Conservation (phyloP, 2,329 filamentous ascomycete species). For the Diaporthe batatas region DNA sequence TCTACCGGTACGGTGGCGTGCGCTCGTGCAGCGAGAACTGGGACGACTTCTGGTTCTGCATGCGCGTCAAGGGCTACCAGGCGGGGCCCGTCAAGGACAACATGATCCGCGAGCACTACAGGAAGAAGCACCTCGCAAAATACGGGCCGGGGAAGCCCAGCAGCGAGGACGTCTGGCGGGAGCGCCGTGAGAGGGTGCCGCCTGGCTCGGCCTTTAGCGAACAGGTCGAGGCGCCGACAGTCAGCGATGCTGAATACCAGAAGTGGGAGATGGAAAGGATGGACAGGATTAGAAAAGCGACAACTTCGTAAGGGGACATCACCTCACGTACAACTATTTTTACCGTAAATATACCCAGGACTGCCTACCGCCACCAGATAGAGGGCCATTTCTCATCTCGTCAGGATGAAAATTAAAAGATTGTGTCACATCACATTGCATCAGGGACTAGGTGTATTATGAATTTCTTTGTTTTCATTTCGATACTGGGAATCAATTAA, state of each 20-base stretch:
- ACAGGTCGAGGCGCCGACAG: slow-evolving; percentile 53
- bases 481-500: slow-evolving; percentile 51
- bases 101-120: slow-evolving; percentile 76
- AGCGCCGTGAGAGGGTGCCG: slow-evolving; percentile 73
- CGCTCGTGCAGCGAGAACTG: slow-evolving; percentile 86
- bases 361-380: too few relatives aligned
- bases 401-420: accelerated
- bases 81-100: slow-evolving; percentile 70
- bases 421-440: slow-evolving; percentile 3
- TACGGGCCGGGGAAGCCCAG: slow-evolving; percentile 74
- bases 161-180: slow-evolving; percentile 92
- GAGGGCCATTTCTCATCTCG: background rate
- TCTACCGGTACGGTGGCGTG: slow-evolving; percentile 88
- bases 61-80: slow-evolving; percentile 78
- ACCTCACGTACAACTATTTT: background rate
- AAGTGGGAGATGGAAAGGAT: slow-evolving; percentile 54
- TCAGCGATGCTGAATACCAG: slow-evolving; percentile 60
- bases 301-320: slow-evolving; percentile 39
- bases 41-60: slow-evolving; percentile 98
- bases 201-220: slow-evolving; percentile 61
- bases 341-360: background rate
- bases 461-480: slow-evolving; percentile 44
- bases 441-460: background rate
- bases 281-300: slow-evolving; percentile 51
- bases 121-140: slow-evolving; percentile 73